These are phyloP conservation scores for Claviceps sp. DNA, from an alignment of 2,329 filamentous ascomycete species.

Conservation along the genomic window DNA sequence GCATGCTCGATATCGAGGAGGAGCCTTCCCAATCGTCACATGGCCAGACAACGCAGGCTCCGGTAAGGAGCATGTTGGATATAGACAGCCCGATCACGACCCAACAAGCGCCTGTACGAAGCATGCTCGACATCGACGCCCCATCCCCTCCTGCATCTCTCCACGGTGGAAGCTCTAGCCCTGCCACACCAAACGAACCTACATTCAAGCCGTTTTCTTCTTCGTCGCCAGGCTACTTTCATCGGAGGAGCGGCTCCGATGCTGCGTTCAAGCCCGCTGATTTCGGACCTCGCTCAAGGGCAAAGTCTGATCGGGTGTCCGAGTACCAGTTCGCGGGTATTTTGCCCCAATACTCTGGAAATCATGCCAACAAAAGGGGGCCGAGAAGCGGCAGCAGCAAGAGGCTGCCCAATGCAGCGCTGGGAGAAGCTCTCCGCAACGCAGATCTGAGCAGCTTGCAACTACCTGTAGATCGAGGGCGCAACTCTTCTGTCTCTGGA, in stretches of 20 bases:
- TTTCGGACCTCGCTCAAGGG: slow-evolving; percentile 23
- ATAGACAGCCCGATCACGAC: slow-evolving; percentile 31
- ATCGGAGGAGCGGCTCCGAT: slow-evolving; percentile 44
- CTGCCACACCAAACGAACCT: slow-evolving; percentile 18
- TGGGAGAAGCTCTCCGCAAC: slow-evolving; percentile 42
- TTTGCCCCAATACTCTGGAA: slow-evolving; percentile 4
- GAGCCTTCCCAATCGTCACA: slow-evolving; percentile 10
- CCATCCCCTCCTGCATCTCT: slow-evolving; percentile 18
- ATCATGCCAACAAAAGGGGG: slow-evolving; percentile 20
- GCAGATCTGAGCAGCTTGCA: slow-evolving; percentile 36
- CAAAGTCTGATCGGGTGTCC: slow-evolving; percentile 29
- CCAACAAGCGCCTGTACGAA: slow-evolving; percentile 28
- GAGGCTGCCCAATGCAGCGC: slow-evolving; percentile 21
- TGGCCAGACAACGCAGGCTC: slow-evolving; percentile 29
- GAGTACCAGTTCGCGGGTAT: slow-evolving; percentile 51
- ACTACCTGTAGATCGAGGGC: slow-evolving; percentile 32
- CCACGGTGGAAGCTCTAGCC: slow-evolving; percentile 19
- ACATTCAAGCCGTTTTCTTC: slow-evolving; percentile 11
- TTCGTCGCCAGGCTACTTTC: slow-evolving; percentile 12
- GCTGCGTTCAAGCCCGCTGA: slow-evolving; percentile 32
- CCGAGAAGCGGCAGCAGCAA: slow-evolving; percentile 18
- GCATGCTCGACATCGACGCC: slow-evolving; percentile 38
- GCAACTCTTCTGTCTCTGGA: slow-evolving; percentile 26
- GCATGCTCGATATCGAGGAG: slow-evolving; percentile 49
- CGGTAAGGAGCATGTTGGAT: slow-evolving; percentile 54